Evolutionary conservation across 1,284 basidiomycete genomes (phyloP), one percentile per base, ranked within the genome.

Genomic region (Tilletia indica): DNA sequence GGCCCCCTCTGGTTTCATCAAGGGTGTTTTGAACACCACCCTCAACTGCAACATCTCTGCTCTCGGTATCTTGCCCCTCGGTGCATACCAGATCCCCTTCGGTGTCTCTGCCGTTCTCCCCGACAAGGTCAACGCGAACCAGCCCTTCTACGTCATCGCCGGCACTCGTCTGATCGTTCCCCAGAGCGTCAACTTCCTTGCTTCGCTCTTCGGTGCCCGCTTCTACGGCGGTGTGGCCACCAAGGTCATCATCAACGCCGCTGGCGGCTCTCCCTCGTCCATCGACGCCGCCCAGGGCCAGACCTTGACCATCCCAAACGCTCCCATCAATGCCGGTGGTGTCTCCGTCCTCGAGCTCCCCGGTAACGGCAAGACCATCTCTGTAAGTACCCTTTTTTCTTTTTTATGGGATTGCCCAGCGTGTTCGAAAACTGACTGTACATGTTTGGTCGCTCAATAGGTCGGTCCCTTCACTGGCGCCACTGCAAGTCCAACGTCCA

Each of bases 161-260:
- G 61, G 61, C 61, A 64, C 61, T 16, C 61, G 61, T 21, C 61
- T 64, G 61, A 64, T 64, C 38, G 61, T 64, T 21, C 61, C 61
- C 61, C 31, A 64, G 61, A 38, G 34, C 61, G 34, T 64, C 61
- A 38, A 34, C 61, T 38, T 19, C 61, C 61, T 64, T 34, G 61
- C 61, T 36, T 9, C 16, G 31, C 61, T 64, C 61, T 64, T 64
- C 61, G 61, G 61, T 64, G 61, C 61, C 61, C 31, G 36, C 34
- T 64, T 38, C 61, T 64, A 64, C 61, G 61, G 34, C 61, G 61
- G 61, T 42, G 36, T 19, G 34, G 61, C 36, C 61, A 38, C 31
- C 61, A 38, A 34, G 34, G 61, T 64, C 61, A 38, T 64, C 38
- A 14, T 64, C 61, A 64, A 64, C 61, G 36, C 61, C 34, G 61